These are phyloP conservation scores for Detonula confervacea DNA, from an alignment of 352 stramenopile species.

Conservation along the genomic window DNA sequence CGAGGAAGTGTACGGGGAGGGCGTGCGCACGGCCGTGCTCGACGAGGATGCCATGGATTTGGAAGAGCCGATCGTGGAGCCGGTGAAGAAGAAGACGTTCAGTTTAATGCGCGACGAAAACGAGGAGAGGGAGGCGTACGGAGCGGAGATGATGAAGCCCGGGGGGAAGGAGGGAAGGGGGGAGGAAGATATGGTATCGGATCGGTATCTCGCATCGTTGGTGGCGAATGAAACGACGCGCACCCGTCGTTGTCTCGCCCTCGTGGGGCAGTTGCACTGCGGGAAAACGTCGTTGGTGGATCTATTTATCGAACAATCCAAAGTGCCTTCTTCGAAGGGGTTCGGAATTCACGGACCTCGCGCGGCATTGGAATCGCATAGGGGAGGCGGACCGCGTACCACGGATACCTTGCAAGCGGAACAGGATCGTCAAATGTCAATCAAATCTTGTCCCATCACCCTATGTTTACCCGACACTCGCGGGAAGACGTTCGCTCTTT, in stretches of 20 bases:
- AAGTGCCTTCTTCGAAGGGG: slow-evolving; percentile 32
- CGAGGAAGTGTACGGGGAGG: slow-evolving; percentile 95
- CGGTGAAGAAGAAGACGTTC: slow-evolving; percentile 93
- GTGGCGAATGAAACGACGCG: slow-evolving; percentile 86
- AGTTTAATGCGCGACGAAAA: slow-evolving; percentile 48
- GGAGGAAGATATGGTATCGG: slow-evolving; percentile 64
- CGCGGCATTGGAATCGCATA: slow-evolving; percentile 56
- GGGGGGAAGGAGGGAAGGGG: slow-evolving; percentile 23
- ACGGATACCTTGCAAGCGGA: slow-evolving; percentile 97
- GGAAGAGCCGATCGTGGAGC: slow-evolving; percentile 97
- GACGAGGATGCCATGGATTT: slow-evolving; percentile 99
- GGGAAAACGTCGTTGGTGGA: slow-evolving; percentile 86
- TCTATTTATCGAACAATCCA: slow-evolving; percentile 80
- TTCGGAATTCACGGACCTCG: slow-evolving; percentile 53
- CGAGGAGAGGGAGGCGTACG: slow-evolving; percentile 39
- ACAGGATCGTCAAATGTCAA: slow-evolving; percentile 94
- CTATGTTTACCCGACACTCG: slow-evolving; percentile 92
- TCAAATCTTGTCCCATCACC: slow-evolving; percentile 96
- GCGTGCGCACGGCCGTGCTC: slow-evolving; percentile 94
- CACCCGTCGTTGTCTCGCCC: slow-evolving; percentile 91
- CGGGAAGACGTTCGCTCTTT: slow-evolving; percentile 96
- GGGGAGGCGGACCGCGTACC: slow-evolving; percentile 87
- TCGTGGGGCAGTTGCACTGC: slow-evolving; percentile 96
- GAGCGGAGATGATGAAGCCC: slow-evolving; percentile 33
- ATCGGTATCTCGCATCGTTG: slow-evolving; percentile 68